Evolutionary conservation across 192 early-diverging fungal genomes (phyloP), one percentile per base, ranked within the genome.

Genomic region (Podila clonocystis): DNA sequence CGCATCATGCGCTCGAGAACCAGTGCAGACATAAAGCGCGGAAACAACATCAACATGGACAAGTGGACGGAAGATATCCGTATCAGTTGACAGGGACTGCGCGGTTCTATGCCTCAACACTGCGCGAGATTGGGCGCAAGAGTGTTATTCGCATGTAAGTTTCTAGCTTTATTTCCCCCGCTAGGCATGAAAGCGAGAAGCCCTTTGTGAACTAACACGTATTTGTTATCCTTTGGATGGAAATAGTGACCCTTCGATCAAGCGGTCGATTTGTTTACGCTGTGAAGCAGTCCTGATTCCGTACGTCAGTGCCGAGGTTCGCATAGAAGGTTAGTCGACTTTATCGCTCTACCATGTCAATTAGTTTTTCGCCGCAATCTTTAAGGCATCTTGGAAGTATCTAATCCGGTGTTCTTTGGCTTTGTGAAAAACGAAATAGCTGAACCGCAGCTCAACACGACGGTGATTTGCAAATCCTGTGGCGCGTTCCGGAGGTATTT

Each of bases 181-280:
- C 24, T 4, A 6, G 15, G 13, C 41, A 41, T 4, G 34, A 45
- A 13, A 33, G 33, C 5, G 33, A 33, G 33, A 33, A 33, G 33
- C 33, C 7, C 33, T 6, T 33, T 3, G 33, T 33, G 41, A 13
- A 30, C 33, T 28, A 1, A 48, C 12, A 41, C 4, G n/a, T 3
- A 58, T 65, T 50, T 48, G 17, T 28, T 28, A 41, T 26, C 63
- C 20, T 55, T 58, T 29, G 24, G 20, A 26, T 34, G 33, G 49
- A 89, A 85, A 12, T 65, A 91, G 90, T 55, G 90, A 85, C 62
- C 90, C 90, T 13, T 50, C 55, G 13, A 69, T 91, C 33, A 91
- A 91, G 68, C 76, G 89, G 38, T 71, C 68, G 6, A 74, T 90
- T 41, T 91, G 90, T 69, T 83, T 85, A 62, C 75, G 83, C 19